These are phyloP conservation scores for Forsythia viridissima DNA, from an alignment of 257 asterid species.

Conservation along the genomic window DNA sequence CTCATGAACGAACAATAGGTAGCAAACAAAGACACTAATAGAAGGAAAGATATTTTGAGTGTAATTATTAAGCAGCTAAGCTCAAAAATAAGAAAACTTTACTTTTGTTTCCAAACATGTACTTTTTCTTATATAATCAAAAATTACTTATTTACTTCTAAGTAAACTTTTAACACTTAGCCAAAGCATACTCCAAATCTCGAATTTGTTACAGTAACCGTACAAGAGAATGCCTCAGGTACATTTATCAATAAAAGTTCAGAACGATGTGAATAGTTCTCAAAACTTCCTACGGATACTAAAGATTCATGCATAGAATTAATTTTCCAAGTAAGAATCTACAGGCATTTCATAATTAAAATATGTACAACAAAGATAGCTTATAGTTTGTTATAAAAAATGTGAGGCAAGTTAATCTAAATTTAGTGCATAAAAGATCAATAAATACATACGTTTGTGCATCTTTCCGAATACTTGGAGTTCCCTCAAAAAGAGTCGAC, in stretches of 20 bases:
- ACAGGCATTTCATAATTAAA: neutral
- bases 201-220: neutral
- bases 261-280: neutral
- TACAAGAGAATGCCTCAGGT: neutral
- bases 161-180: neutral
- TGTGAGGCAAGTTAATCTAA: neutral
- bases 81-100: neutral
- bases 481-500: slow-evolving; percentile 89
- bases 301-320: neutral
- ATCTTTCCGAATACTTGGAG: slow-evolving; percentile 97
- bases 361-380: neutral
- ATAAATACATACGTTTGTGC: slow-evolving; percentile 79
- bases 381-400: neutral
- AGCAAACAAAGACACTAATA: no score
- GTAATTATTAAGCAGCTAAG: neutral
- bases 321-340: neutral
- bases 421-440: neutral
- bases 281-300: neutral
- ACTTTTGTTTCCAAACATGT: neutral
- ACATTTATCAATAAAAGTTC: neutral
- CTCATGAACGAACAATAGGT: no score
- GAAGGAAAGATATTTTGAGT: no score
- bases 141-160: no score
- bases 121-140: neutral
- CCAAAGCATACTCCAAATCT: neutral